A percentile compares a stretch with the other conserved stretches of the same genome.
These are phyloP conservation scores for Castanopsis chinensis DNA, from an alignment of 306 rosid genomes.

Conservation along the genomic window DNA sequence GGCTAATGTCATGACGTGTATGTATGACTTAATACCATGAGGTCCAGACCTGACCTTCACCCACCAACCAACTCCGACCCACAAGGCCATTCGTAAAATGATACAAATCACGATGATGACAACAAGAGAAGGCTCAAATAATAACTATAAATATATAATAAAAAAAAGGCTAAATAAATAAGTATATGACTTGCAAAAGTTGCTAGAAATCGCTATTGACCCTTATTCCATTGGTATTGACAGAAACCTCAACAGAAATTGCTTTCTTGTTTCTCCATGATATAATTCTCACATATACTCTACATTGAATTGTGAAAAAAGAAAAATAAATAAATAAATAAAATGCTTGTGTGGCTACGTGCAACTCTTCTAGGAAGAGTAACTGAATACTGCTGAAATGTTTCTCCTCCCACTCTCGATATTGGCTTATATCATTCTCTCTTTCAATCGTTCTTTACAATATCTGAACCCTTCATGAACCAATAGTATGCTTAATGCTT, in stretches of 20 bases:
- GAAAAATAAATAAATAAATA: not conserved
- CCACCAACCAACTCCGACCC: not conserved
- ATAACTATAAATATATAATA: too few species aligned
- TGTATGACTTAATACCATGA: too few species aligned
- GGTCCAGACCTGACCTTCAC: not conserved
- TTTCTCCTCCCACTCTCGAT: conserved; percentile 5
- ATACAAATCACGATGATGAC: too few species aligned
- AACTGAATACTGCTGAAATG: not conserved
- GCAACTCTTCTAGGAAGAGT: not conserved
- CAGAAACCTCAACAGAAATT: not conserved
- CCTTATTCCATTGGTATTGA: conserved; percentile 15
- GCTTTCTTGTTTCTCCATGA: not conserved
- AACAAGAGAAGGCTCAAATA: too few species aligned
- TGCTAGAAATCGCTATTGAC: too few species aligned
- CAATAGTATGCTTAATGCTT: not conserved
- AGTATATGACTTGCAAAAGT: too few species aligned
- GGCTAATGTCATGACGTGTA: not conserved
- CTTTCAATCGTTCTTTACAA: conserved; percentile 40
- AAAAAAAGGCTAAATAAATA: too few species aligned
- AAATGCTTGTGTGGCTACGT: not conserved
- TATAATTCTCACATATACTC: not conserved
- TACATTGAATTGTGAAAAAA: not conserved
- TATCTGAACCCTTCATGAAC: conserved; percentile 10
- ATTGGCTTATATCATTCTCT: conserved; percentile 17
- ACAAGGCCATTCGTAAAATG: not conserved